These are phyloP conservation scores for Acacia acuminata DNA, from an alignment of 306 rosid species.

Conservation along the genomic window DNA sequence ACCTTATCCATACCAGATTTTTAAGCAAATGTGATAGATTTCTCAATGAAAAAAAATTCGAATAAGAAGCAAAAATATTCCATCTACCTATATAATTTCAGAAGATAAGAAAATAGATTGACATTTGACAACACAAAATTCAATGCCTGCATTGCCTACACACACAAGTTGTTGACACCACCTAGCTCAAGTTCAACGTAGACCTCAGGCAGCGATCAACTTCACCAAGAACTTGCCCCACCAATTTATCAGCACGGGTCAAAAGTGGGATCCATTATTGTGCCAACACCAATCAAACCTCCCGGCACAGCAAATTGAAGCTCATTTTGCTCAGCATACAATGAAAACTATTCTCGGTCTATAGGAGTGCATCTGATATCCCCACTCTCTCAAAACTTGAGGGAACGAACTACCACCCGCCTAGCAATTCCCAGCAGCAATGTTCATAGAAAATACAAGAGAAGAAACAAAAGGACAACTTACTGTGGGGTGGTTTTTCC, in stretches of 20 bases:
- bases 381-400: constrained; percentile 38
- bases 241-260: constrained; percentile 96
- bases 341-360: constrained; percentile 89
- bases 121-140: constrained; percentile 4
- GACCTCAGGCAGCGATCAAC: constrained; percentile 92
- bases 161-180: neutral
- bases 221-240: constrained; percentile 96
- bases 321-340: constrained; percentile 91
- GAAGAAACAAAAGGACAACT: no score
- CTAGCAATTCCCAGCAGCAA: no score
- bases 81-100: neutral
- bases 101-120: neutral
- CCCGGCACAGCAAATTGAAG: constrained; percentile 97
- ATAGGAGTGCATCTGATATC: constrained; percentile 73
- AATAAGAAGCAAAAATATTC: neutral
- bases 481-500: no score
- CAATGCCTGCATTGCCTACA: neutral
- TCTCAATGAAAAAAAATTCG: neutral
- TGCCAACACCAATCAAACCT: constrained; percentile 91
- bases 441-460: no score
- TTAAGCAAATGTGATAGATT: neutral
- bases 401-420: no score
- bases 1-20: neutral
- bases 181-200: constrained; percentile 90
- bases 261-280: constrained; percentile 98